Evolutionary conservation across 208 protist genomes (phyloP).

Genomic region (Naegleria fowleri): DNA sequence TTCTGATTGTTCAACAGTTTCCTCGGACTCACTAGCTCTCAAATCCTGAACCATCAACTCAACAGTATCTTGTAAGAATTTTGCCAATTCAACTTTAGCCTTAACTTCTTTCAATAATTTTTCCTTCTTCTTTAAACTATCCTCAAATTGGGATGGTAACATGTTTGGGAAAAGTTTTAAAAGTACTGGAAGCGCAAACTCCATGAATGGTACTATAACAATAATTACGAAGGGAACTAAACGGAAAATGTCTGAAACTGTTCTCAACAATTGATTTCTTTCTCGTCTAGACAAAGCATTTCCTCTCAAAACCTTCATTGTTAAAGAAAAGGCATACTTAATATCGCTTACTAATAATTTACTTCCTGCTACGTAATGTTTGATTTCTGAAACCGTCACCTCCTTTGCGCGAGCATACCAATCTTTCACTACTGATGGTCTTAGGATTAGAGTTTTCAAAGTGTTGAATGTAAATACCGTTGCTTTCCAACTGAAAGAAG

Average conservation of each 20-base stretch:
- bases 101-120: constrained; percentile 28
- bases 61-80: constrained; percentile 44
- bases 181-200: constrained; percentile 58
- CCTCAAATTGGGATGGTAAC: constrained; percentile 58
- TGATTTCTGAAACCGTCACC: neutral
- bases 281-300: constrained; percentile 14
- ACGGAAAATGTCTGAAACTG: constrained; percentile 59
- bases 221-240: constrained; percentile 66
- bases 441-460: neutral
- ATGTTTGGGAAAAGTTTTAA: constrained; percentile 71
- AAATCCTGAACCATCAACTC: constrained; percentile 33
- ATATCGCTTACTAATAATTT: constrained; percentile 13
- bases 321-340: neutral
- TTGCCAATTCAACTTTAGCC: constrained; percentile 39
- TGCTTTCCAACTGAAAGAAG: neutral
- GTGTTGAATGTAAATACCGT: neutral
- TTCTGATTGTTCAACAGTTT: constrained; percentile 30
- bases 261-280: constrained; percentile 45
- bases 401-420: neutral
- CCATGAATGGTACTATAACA: constrained; percentile 68
- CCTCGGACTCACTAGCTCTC: neutral
- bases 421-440: constrained; percentile 4
- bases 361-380: neutral
- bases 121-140: constrained; percentile 16
- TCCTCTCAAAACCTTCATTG: neutral